Conservation (phyloP, 2,329 filamentous ascomycete genomes). For the Xylariales sp. region DNA sequence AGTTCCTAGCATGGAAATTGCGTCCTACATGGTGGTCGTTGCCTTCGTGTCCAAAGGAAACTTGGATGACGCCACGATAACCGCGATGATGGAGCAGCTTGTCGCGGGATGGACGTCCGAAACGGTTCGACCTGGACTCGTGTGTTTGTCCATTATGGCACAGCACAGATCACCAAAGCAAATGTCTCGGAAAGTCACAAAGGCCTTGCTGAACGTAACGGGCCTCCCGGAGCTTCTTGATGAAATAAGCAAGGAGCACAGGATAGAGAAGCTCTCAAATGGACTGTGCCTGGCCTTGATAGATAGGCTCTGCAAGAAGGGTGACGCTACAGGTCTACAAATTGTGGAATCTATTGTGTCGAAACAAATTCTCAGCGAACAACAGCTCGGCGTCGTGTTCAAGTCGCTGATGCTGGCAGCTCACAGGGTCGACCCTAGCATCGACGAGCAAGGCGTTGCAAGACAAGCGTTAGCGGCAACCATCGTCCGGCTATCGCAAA, state of each 20-base stretch:
- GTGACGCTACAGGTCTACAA: slow-evolving; percentile 51
- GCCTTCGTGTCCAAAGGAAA: slow-evolving; percentile 80
- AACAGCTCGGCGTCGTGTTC: slow-evolving; percentile 61
- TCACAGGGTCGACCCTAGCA: slow-evolving; percentile 50
- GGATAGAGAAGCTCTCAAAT: slow-evolving; percentile 67
- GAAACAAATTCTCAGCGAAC: slow-evolving; percentile 55
- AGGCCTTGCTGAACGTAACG: slow-evolving; percentile 60
- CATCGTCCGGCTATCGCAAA: slow-evolving; percentile 62
- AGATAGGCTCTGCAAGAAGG: slow-evolving; percentile 57
- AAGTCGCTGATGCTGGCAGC: slow-evolving; percentile 60
- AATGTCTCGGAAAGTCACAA: slow-evolving; percentile 66
- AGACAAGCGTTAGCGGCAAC: slow-evolving; percentile 62
- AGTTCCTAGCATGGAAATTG: slow-evolving; percentile 74
- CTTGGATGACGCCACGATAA: slow-evolving; percentile 75
- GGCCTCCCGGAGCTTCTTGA: slow-evolving; percentile 56
- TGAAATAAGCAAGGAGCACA: slow-evolving; percentile 59
- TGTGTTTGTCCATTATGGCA: slow-evolving; percentile 76
- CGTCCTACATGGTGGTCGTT: slow-evolving; percentile 86
- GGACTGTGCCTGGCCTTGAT: slow-evolving; percentile 65
- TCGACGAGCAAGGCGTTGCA: slow-evolving; percentile 49
- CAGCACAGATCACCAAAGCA: slow-evolving; percentile 70
- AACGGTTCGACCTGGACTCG: slow-evolving; percentile 68
- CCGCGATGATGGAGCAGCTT: slow-evolving; percentile 85
- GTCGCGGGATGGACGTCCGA: slow-evolving; percentile 71
- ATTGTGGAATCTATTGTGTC: slow-evolving; percentile 59